phyloP scores from a whole-genome alignment of 441 rosid species.

The Raphanus hybrid region DNA sequence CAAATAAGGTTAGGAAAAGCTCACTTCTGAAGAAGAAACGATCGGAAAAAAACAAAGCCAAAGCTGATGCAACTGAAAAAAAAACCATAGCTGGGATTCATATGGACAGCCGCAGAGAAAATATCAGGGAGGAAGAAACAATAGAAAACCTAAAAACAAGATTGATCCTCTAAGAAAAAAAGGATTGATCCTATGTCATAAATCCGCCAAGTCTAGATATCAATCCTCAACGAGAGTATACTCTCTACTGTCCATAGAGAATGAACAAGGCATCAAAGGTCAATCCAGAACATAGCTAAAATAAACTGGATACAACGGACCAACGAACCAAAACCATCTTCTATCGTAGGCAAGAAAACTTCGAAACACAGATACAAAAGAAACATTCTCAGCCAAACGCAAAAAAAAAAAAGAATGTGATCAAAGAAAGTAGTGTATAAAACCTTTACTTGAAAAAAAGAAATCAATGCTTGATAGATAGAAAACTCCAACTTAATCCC shows the following conservation, averaged over 20 bases:
- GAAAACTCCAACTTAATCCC: slow-evolving; percentile 3
- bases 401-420: background rate
- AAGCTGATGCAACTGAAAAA: slow-evolving; percentile 20
- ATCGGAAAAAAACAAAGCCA: slow-evolving; percentile 16
- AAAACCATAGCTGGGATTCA: slow-evolving; percentile 19
- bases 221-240: slow-evolving; percentile 6
- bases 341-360: slow-evolving; percentile 3
- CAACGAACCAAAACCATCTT: slow-evolving; percentile 4
- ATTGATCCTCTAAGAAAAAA: background rate
- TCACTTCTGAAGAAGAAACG: background rate
- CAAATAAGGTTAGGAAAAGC: background rate
- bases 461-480: background rate
- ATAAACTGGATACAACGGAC: background rate
- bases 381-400: background rate
- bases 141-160: slow-evolving; percentile 17
- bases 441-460: no score
- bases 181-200: slow-evolving; percentile 1
- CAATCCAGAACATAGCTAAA: slow-evolving; percentile 8
- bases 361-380: background rate
- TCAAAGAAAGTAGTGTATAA: no score
- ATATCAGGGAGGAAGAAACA: background rate
- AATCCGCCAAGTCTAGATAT: background rate
- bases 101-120: slow-evolving; percentile 19
- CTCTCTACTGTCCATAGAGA: background rate
- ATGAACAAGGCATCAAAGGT: background rate